Evolutionary conservation across 1,284 basidiomycete genomes (phyloP).

Genomic region (Pterulicium gracile): DNA sequence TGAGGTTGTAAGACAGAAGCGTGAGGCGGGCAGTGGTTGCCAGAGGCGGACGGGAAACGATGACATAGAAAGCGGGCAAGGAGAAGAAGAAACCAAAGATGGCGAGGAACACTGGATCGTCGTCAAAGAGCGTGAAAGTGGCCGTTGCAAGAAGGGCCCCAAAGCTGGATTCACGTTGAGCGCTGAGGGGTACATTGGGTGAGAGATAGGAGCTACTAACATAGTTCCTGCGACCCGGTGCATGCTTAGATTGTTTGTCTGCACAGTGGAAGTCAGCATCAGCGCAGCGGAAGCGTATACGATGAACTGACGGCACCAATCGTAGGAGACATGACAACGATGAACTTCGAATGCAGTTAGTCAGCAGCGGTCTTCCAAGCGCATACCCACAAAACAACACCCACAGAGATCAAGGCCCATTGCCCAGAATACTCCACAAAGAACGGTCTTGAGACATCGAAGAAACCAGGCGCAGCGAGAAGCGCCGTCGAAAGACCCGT

Average conservation of each 20-base stretch:
- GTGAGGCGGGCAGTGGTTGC: constrained; percentile 79
- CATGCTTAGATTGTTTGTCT: constrained; percentile 76
- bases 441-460: constrained; percentile 62
- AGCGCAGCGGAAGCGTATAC: constrained; percentile 6
- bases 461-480: constrained; percentile 80
- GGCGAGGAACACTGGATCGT: constrained; percentile 66
- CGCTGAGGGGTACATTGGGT: too few species aligned
- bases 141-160: constrained; percentile 71
- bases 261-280: constrained; percentile 13
- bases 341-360: constrained; percentile 43
- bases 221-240: constrained; percentile 78
- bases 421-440: constrained; percentile 83
- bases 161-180: too few species aligned
- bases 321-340: constrained; percentile 83
- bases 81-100: constrained; percentile 87
- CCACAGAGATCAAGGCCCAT: constrained; percentile 88
- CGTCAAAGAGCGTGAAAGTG: constrained; percentile 67
- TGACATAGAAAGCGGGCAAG: constrained; percentile 89
- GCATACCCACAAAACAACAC: constrained; percentile 19
- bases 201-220: constrained; percentile 31
- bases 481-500: constrained; percentile 75
- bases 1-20: constrained; percentile 86
- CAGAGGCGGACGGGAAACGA: constrained; percentile 71
- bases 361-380: constrained; percentile 3
- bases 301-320: constrained; percentile 60